Conservation (phyloP, 208 protist species). For the Leishmania aethiopica region DNA sequence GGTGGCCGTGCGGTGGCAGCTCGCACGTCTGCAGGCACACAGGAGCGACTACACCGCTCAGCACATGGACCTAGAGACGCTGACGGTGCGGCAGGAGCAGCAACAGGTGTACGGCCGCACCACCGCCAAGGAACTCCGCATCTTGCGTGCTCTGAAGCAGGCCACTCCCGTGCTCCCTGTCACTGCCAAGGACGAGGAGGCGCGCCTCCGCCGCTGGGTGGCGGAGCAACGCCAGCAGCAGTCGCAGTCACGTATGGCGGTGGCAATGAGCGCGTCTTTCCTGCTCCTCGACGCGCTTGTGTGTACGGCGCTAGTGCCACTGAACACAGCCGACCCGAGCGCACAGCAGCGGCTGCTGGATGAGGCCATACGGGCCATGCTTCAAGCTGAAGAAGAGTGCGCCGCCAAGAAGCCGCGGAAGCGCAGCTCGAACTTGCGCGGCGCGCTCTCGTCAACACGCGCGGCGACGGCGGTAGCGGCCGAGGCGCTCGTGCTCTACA, state of each 20-base stretch:
- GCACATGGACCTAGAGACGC: slow-evolving; percentile 55
- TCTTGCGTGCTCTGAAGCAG: slow-evolving; percentile 54
- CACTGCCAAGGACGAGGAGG: slow-evolving; percentile 58
- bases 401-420: background rate
- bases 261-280: slow-evolving; percentile 34
- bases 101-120: slow-evolving; percentile 66
- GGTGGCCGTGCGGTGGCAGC: slow-evolving; percentile 62
- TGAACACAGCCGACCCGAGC: slow-evolving; percentile 28
- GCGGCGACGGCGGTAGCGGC: background rate
- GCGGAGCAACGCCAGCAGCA: slow-evolving; percentile 26
- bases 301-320: slow-evolving; percentile 50
- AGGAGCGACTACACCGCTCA: slow-evolving; percentile 47
- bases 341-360: slow-evolving; percentile 47
- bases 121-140: slow-evolving; percentile 73
- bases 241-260: background rate
- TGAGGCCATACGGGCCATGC: slow-evolving; percentile 48
- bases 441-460: background rate
- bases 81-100: slow-evolving; percentile 65
- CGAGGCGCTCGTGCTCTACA: slow-evolving; percentile 18
- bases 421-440: background rate
- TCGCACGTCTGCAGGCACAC: slow-evolving; percentile 51
- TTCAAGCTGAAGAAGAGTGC: slow-evolving; percentile 9
- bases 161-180: slow-evolving; percentile 55
- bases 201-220: slow-evolving; percentile 50
- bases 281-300: slow-evolving; percentile 59